Base-by-base conservation (phyloP, 768 basidiomycete species). In the Suillus tomentosus region DNA sequence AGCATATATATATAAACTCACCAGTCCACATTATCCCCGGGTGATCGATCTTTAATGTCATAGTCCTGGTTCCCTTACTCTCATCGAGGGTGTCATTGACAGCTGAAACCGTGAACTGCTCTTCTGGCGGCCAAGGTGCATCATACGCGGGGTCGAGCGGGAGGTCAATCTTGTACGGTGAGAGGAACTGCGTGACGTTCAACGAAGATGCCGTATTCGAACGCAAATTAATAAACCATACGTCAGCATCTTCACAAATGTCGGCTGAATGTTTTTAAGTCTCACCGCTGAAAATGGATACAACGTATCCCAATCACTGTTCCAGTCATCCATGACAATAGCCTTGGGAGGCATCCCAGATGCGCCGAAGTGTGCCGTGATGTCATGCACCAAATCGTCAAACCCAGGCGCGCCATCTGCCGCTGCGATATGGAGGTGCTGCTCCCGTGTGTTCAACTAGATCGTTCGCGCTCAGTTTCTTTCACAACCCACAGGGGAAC, bases 1-100 rank as follows among this genome's bases (percentile, higher is more conserved):
- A 62, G 43, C 57, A 36, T 53, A 17, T 64, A 14, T 24, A n/a
- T 24, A 53, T 13, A 11, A 10, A 71, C 82, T 60, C 69, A 87
- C 90, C 87, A 4, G 93, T 92, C 95, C 94, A 94, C 60, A 95
- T 95, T 51, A 96, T 78, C 3, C 87, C 90, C 1, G 91, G 91
- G 74, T 96, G 92, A 34, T 84, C 77, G 40, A 96, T 81, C 55
- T 81, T 74, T n/a, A 96, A 72, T 5, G 86, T 89, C 54, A 96
- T 70, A 64, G 81, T 85, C 61, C 94, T 82, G 2, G 89, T 91
- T 2, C 86, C 87, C n/a, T 83, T 83, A 17, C 70, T 72, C 14
- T 79, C 69, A 67, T 92, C 84, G 19, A 85, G 73, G 10, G 74
- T 76, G 62, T 89, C 85, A 48, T 91, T 84, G 34, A 85, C 72